A percentile compares a stretch with the other conserved stretches of the same genome.
Conservation (phyloP, 2,329 filamentous ascomycete genomes). For the Sporothrix schenckii region DNA sequence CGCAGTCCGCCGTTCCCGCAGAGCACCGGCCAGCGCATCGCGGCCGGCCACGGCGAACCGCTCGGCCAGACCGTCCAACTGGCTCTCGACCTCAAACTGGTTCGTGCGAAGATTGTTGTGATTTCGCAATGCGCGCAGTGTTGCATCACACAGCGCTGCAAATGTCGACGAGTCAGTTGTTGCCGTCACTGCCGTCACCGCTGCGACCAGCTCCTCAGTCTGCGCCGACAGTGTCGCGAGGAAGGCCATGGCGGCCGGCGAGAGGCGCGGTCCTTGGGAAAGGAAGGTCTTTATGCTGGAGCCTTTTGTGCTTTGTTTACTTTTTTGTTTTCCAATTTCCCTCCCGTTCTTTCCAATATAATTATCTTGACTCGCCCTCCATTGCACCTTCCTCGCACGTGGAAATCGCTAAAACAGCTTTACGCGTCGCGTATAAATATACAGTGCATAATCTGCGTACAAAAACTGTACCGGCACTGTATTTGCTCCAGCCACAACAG, state of each 20-base stretch:
- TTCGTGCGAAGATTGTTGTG: conserved; percentile 68
- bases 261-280: too few species aligned
- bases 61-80: conserved; percentile 75
- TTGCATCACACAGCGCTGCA: conserved; percentile 52
- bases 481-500: neutral
- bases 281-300: neutral
- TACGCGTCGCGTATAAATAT: conserved; percentile 29
- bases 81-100: conserved; percentile 70
- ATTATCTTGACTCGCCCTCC: neutral
- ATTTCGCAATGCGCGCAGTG: conserved; percentile 56
- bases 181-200: conserved; percentile 56
- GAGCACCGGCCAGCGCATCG: conserved; percentile 74
- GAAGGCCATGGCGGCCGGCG: conserved; percentile 64
- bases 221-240: conserved; percentile 65
- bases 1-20: conserved; percentile 52
- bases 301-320: neutral
- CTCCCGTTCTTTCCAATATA: neutral
- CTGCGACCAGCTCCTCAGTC: conserved; percentile 70
- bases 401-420: conserved; percentile 24
- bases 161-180: conserved; percentile 44
- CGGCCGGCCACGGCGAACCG: conserved; percentile 80
- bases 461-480: conserved; percentile 1
- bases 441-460: neutral
- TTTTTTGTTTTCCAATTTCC: too few species aligned
- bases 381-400: neutral